phyloP scores from a whole-genome alignment of 371 early-diverging fungal species.

The Cladochytrium tenue region DNA sequence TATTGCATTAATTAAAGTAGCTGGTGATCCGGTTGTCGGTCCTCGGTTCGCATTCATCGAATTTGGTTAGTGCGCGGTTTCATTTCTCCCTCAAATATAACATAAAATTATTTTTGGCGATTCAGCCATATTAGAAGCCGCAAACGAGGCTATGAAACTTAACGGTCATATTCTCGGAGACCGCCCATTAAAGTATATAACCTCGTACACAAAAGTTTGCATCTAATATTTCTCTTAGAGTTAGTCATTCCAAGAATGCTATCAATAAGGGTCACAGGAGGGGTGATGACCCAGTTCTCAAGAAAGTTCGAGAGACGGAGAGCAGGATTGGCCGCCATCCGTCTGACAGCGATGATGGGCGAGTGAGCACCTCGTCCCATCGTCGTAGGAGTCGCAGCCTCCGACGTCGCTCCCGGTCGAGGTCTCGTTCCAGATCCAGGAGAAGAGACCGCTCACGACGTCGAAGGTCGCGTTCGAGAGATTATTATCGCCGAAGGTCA shows the following conservation, averaged over 20 bases:
- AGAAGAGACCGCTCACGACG: constrained; percentile 27
- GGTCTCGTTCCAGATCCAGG: constrained; percentile 18
- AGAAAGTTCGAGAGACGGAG: constrained; percentile 61
- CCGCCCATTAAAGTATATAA: constrained; percentile 85
- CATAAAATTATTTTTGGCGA: no score
- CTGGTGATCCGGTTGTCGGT: constrained; percentile 64
- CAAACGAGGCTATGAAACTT: constrained; percentile 88
- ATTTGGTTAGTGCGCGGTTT: constrained; percentile 52
- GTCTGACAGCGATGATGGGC: background rate
- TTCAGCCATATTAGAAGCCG: no score
- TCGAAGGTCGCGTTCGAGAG: constrained; percentile 16
- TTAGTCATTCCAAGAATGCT: constrained; percentile 68
- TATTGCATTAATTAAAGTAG: constrained; percentile 66
- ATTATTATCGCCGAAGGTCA: constrained; percentile 17
- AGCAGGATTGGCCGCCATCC: background rate
- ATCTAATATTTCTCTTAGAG: constrained; percentile 77
- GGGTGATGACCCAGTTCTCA: constrained; percentile 71
- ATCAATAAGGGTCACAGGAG: constrained; percentile 82
- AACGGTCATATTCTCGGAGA: constrained; percentile 74
- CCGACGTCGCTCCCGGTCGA: background rate
- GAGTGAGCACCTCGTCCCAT: constrained; percentile 13
- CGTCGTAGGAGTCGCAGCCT: background rate
- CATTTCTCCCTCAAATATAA: no score
- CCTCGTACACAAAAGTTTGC: constrained; percentile 96
- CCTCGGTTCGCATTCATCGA: constrained; percentile 75